These are phyloP conservation scores for Dictyostelium capitatum DNA, from an alignment of 78 protist genomes.

Conservation along the genomic window DNA sequence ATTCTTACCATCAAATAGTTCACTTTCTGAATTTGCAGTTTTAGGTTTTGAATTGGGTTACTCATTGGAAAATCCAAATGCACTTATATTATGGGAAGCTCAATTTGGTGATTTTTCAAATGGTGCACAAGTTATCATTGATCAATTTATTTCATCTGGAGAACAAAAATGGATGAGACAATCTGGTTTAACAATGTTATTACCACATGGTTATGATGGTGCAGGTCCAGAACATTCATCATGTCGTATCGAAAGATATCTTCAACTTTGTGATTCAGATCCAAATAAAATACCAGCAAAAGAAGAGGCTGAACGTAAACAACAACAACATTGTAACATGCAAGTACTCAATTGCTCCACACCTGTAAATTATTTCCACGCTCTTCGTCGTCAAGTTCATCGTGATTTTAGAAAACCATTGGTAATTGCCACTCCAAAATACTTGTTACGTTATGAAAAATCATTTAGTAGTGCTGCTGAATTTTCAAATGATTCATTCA, in stretches of 20 bases:
- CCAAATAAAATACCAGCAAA: constrained; percentile 55
- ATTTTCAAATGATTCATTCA: constrained; percentile 68
- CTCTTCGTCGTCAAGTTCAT: constrained; percentile 95
- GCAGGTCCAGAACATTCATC: constrained; percentile 98
- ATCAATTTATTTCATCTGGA: constrained; percentile 94
- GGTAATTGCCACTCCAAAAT: constrained; percentile 93
- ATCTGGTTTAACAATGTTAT: constrained; percentile 90
- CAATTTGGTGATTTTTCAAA: constrained; percentile 98
- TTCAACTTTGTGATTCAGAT: constrained; percentile 85
- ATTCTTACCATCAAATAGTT: constrained; percentile 80
- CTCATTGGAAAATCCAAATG: constrained; percentile 89
- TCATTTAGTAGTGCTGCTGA: constrained; percentile 65
- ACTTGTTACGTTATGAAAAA: constrained; percentile 84
- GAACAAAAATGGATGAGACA: constrained; percentile 96
- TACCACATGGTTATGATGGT: constrained; percentile 99
- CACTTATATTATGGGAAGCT: constrained; percentile 98
- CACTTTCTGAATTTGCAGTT: constrained; percentile 88
- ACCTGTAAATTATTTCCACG: constrained; percentile 99
- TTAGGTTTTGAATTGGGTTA: constrained; percentile 97
- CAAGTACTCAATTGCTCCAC: constrained; percentile 93
- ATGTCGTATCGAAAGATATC: constrained; percentile 96
- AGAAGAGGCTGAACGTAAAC: constrained; percentile 56
- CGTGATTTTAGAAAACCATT: constrained; percentile 98
- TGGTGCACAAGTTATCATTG: constrained; percentile 97
- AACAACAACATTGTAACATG: constrained; percentile 80